phyloP scores from a whole-genome alignment of 139 green algal species.

The Asterochloris sp. region DNA sequence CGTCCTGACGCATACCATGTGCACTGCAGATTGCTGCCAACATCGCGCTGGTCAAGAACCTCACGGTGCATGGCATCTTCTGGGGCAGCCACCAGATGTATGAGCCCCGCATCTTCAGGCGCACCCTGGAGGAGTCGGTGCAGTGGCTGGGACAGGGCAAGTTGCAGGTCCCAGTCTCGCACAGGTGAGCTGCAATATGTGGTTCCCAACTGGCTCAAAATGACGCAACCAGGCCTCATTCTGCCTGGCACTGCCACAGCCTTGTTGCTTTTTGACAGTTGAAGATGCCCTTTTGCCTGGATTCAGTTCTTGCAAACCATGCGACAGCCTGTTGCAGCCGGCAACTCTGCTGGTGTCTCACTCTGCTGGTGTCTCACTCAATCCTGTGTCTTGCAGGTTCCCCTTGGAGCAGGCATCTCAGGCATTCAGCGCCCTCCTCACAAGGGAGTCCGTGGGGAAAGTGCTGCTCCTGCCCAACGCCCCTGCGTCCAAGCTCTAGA shows the following conservation, averaged over 20 bases:
- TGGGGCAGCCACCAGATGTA: constrained; percentile 73
- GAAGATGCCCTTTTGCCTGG: background rate
- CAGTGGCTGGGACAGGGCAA: constrained; percentile 42
- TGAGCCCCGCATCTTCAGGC: constrained; percentile 48
- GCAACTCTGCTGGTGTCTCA: background rate
- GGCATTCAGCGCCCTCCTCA: constrained; percentile 55
- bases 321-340: background rate
- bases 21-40: constrained; percentile 60
- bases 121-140: constrained; percentile 53
- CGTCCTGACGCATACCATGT: background rate
- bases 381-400: constrained; percentile 27
- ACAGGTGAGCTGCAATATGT: constrained; percentile 35
- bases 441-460: constrained; percentile 63
- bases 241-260: background rate
- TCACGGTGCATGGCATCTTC: constrained; percentile 68
- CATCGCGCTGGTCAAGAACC: constrained; percentile 85
- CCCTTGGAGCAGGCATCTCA: constrained; percentile 44
- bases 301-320: background rate
- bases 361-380: background rate
- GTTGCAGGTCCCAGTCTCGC: constrained; percentile 53
- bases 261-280: background rate
- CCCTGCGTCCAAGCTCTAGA: constrained; percentile 12
- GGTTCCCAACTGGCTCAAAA: no score
- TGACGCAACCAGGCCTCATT: background rate
- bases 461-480: constrained; percentile 22